Conservation (phyloP, 192 early-diverging fungal species). For the Bifiguratus adelaidae region DNA sequence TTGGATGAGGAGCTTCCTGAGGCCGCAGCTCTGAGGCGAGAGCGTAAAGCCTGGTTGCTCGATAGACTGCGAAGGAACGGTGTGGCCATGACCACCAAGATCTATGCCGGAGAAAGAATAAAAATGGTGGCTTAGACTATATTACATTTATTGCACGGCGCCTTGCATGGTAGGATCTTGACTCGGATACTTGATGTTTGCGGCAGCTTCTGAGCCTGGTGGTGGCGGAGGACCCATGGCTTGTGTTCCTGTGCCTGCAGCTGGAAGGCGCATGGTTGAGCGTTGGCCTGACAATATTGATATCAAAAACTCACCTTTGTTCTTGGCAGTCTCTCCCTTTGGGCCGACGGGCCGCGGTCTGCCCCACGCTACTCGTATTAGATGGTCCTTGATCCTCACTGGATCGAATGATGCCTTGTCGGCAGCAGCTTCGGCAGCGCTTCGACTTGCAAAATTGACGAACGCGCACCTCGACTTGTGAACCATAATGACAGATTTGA, state of each 20-base stretch:
- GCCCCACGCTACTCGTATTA: conserved; percentile 79
- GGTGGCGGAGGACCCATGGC: conserved; percentile 5
- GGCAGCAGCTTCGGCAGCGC: conserved; percentile 79
- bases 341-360: conserved; percentile 63
- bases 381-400: conserved; percentile 57
- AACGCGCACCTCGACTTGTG: conserved; percentile 81
- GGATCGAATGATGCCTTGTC: conserved; percentile 53
- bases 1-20: conserved; percentile 19
- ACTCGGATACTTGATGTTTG: conserved; percentile 28
- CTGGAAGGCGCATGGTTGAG: not conserved
- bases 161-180: conserved; percentile 48
- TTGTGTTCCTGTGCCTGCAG: conserved; percentile 1
- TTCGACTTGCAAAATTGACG: conserved; percentile 74
- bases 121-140: too few species aligned
- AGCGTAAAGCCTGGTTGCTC: too few species aligned
- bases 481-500: conserved; percentile 77
- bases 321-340: conserved; percentile 29
- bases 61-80: too few species aligned
- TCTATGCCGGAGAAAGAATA: too few species aligned
- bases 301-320: conserved; percentile 2
- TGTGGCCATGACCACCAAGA: too few species aligned
- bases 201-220: conserved; percentile 6
- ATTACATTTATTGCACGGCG: too few species aligned
- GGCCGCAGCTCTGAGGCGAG: conserved; percentile 7
- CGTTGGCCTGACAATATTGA: not conserved